Conservation (phyloP, 345 rosid species). For the Eutrema yunnanense region DNA sequence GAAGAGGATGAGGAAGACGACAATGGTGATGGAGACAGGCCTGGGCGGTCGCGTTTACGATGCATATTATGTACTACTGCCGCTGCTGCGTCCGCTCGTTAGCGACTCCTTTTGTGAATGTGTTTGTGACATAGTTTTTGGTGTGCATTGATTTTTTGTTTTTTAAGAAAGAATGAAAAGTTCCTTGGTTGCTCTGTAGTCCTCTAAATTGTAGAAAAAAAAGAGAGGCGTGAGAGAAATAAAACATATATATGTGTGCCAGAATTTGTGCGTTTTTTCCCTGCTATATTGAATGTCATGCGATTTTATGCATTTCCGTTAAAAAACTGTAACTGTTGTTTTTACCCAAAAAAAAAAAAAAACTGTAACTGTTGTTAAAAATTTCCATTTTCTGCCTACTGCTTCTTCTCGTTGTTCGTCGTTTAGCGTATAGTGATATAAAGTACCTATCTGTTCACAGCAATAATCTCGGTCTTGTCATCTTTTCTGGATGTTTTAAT, state of each 20-base stretch:
- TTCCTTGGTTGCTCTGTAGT: conserved; percentile 11
- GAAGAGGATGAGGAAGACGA: conserved; percentile 35
- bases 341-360: not conserved
- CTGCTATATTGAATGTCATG: not conserved
- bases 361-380: not conserved
- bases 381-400: not conserved
- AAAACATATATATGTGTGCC: not conserved
- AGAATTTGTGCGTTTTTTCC: not conserved
- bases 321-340: not conserved
- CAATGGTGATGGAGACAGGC: conserved; percentile 36
- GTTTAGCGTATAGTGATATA: not conserved
- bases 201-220: not conserved
- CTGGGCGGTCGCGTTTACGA: conserved; percentile 53
- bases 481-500: not conserved
- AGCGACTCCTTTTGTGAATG: conserved; percentile 10
- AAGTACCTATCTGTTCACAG: not conserved
- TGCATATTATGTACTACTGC: conserved; percentile 99
- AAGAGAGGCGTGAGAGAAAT: not conserved
- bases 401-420: not conserved
- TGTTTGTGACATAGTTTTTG: conserved; percentile 25
- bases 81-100: conserved; percentile 36
- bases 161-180: not conserved
- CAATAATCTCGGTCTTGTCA: not conserved
- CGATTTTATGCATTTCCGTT: not conserved
- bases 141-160: not conserved